Base-by-base conservation (phyloP, 192 early-diverging fungal genomes). In the Entrophospora sp. region DNA sequence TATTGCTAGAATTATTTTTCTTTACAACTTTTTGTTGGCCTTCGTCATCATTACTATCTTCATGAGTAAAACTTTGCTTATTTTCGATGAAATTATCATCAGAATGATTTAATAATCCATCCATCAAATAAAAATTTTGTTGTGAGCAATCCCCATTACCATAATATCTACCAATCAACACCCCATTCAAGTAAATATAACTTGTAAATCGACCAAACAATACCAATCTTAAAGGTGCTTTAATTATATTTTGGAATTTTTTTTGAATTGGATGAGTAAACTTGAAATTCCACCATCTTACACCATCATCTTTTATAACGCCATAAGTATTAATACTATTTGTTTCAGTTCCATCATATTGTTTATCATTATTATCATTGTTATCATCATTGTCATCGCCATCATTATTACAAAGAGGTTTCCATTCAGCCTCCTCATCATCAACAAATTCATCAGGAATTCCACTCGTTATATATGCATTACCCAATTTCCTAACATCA, bases 361-460 rank as follows among this genome's bases (percentile, higher is more conserved):
- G 70, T 45, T 7, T 45, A n/a, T n/a, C n/a, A n/a, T n/a, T n/a
- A n/a, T n/a, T n/a, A n/a, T n/a, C n/a, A n/a, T n/a, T n/a, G n/a
- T n/a, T n/a, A n/a, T n/a, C n/a, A n/a, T n/a, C n/a, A n/a, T n/a
- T n/a, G n/a, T n/a, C n/a, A n/a, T n/a, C n/a, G n/a, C n/a, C n/a
- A n/a, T n/a, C n/a, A n/a, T n/a, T n/a, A n/a, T n/a, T n/a, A n/a
- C n/a, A n/a, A n/a, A n/a, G n/a, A n/a, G n/a, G n/a, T n/a, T n/a
- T n/a, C n/a, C n/a, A n/a, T n/a, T n/a, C n/a, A n/a, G n/a, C n/a
- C n/a, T n/a, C n/a, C n/a, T n/a, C n/a, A n/a, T n/a, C n/a, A n/a
- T n/a, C n/a, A n/a, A n/a, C n/a, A n/a, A n/a, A n/a, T n/a, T 91
- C 87, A 67, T 89, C 88, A 0, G 90, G 90, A 64, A 92, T 79